Conservation (phyloP, 805 yeast genomes). For the Teunomyces cretensis region DNA sequence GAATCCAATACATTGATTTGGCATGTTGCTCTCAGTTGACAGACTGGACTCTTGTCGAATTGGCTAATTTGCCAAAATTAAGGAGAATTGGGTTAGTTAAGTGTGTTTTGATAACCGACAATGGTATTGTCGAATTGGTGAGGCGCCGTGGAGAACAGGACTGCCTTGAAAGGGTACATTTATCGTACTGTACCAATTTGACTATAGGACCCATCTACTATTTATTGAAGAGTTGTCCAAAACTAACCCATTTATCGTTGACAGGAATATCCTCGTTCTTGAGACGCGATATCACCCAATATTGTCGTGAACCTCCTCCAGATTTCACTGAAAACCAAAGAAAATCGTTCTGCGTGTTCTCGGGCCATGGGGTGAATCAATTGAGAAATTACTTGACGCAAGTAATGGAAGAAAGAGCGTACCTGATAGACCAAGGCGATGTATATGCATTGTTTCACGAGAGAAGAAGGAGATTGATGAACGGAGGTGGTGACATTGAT, state of each 20-base stretch:
- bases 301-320: constrained; percentile 89
- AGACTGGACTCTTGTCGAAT: constrained; percentile 72
- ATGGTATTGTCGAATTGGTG: constrained; percentile 70
- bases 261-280: constrained; percentile 93
- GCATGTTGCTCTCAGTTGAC: constrained; percentile 93
- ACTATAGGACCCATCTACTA: constrained; percentile 75
- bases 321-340: constrained; percentile 88
- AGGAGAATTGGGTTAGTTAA: constrained; percentile 92
- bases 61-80: constrained; percentile 74
- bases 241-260: constrained; percentile 82
- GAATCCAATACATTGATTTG: constrained; percentile 88
- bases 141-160: constrained; percentile 70
- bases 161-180: constrained; percentile 87
- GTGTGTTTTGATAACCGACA: constrained; percentile 83
- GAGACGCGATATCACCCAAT: constrained; percentile 78
- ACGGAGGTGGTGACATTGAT: constrained; percentile 18
- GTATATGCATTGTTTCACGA: constrained; percentile 29
- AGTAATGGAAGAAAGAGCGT: constrained; percentile 36
- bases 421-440: constrained; percentile 33
- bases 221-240: constrained; percentile 76
- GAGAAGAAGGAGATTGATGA: constrained; percentile 25
- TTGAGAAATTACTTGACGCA: constrained; percentile 67
- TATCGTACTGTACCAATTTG: constrained; percentile 84
- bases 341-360: constrained; percentile 85
- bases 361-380: constrained; percentile 82